These are phyloP conservation scores for Ceratocystis eucalypticola DNA, from an alignment of 2,329 filamentous ascomycete genomes.

Conservation along the genomic window DNA sequence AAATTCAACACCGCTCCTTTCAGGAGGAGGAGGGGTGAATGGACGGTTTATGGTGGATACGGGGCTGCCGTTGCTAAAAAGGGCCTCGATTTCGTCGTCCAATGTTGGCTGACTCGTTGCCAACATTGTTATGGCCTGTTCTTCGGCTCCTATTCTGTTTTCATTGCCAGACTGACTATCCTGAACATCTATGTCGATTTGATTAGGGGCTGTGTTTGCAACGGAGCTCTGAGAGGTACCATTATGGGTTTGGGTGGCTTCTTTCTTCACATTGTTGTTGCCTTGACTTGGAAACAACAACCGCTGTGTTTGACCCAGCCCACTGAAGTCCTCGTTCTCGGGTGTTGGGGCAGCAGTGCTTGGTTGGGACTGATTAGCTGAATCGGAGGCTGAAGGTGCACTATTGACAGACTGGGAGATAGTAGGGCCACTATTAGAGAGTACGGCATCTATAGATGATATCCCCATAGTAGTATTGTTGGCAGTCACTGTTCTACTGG, in stretches of 20 bases:
- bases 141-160: background rate
- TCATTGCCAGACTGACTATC: background rate
- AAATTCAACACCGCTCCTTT: conserved; percentile 35
- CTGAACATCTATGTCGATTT: background rate
- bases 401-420: conserved; percentile 9
- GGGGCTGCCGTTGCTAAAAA: conserved; percentile 55
- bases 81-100: conserved; percentile 38
- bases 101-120: background rate
- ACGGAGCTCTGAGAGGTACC: background rate
- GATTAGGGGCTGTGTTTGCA: background rate
- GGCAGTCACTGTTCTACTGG: background rate
- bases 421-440: background rate
- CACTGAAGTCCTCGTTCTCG: conserved; percentile 19
- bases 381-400: conserved; percentile 19
- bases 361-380: background rate
- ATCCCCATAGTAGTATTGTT: background rate
- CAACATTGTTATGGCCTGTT: background rate
- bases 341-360: conserved; percentile 12
- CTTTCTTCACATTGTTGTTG: background rate
- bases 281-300: conserved; percentile 52
- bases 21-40: conserved; percentile 36
- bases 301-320: conserved; percentile 47
- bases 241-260: background rate
- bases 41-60: conserved; percentile 27
- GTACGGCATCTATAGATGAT: background rate